Evolutionary conservation across 1,284 basidiomycete genomes (phyloP), one percentile per base, ranked within the genome.

Genomic region (Ceratobasidium sp.): DNA sequence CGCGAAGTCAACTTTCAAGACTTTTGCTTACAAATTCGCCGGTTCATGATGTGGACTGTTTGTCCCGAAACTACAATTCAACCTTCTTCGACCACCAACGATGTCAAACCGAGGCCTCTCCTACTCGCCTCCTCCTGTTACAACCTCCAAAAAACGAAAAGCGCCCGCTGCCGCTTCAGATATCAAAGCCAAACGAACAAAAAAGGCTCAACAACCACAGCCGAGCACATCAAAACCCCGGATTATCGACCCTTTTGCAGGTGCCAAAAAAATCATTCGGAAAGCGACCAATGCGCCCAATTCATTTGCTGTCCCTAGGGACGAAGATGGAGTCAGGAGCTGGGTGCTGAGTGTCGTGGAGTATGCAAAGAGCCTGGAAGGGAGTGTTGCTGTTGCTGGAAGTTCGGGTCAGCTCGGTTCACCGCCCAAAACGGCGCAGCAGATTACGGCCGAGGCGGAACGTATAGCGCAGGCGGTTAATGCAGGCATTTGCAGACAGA

Each of bases 321-420:
- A 61, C 7, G 70, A 62, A 13, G 46, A n/a, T 5, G 59, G 33
- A 10, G 6, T 62, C 15, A 13, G 70, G 15, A 33, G n/a, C 3
- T n/a, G 59, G 6, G 46, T 74, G 6, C 15, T 64, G 26, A 33
- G 42, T 48, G 33, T 74, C 9, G 40, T 44, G 6, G 46, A 64
- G 23, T 74, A 74, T 33, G 70, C 57, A 20, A 74, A 64, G 50
- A 74, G 70, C 15, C 26, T 74, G n/a, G 70, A 74, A 44, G 70
- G 59, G 40, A 50, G 44, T 40, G 59, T 74, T 40, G 70, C 70
- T 9, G 57, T 71, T 23, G 69, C 56, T 28, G 56, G 40, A 13
- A 71, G n/a, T 20, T 46, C 40, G 6, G 68, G 68, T 15, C 33
- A 57, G 26, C 33, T 40, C 28, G 68, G 33, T 71, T 54, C 68